Conservation (phyloP, 352 stramenopile species). For the Phytophthora sp. region DNA sequence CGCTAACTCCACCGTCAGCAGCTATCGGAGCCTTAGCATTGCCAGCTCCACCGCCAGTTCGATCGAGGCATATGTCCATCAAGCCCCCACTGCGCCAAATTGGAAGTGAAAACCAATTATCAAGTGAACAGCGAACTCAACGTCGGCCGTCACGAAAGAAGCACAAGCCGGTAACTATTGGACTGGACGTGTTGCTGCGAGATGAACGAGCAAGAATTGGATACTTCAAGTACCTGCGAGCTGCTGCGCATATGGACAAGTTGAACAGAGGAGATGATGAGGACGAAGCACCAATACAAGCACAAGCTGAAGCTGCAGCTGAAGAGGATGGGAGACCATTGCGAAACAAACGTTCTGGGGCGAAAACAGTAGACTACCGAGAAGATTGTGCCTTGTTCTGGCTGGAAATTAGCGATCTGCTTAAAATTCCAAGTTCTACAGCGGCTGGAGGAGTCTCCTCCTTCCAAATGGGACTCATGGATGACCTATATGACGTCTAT, state of each 20-base stretch:
- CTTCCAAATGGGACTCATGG: conserved; percentile 67
- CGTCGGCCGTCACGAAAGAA: conserved; percentile 8
- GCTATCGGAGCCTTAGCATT: conserved; percentile 4
- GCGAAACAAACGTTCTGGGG: background rate
- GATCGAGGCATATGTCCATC: conserved; percentile 13
- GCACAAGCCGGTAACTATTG: conserved; percentile 46
- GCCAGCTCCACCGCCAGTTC: background rate
- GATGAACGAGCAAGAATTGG: conserved; percentile 60
- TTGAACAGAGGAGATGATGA: conserved; percentile 20
- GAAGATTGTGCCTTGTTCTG: conserved; percentile 75
- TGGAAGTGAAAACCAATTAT: conserved; percentile 22
- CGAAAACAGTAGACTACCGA: conserved; percentile 49
- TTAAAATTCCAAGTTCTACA: conserved; percentile 57
- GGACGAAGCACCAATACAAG: background rate
- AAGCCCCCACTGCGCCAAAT: conserved; percentile 18
- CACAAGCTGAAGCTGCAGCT: conserved; percentile 1
- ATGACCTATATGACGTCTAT: conserved; percentile 68
- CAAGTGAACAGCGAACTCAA: background rate
- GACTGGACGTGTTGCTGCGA: conserved; percentile 57
- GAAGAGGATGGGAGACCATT: conserved; percentile 28
- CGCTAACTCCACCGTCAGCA: background rate
- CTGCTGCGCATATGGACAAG: conserved; percentile 46
- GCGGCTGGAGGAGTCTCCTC: conserved; percentile 31
- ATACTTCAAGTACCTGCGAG: conserved; percentile 61
- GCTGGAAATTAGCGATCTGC: conserved; percentile 68